Base-by-base conservation (phyloP, 106 monocot species). In the Acanthochlamys bracteata region DNA sequence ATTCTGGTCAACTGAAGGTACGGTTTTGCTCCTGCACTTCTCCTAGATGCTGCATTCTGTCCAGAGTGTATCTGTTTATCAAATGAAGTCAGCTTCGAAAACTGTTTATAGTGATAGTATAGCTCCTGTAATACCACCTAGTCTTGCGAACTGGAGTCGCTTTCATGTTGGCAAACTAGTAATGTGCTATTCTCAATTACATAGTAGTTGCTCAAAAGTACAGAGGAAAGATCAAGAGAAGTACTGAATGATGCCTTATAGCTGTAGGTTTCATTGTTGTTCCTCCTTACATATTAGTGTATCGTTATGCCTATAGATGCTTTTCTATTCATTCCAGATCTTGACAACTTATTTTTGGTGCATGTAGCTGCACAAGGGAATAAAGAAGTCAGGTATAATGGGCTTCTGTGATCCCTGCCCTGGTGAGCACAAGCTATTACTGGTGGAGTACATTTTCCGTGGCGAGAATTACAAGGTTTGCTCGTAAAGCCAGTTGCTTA, bases 361-460 rank as follows among this genome's bases (percentile, higher is more conserved):
- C 41, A 7, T 73, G 61, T 75, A 95, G 95, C 90, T 95, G 78
- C 95, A 90, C 51, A 73, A 78, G 56, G 95, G 95, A 63, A 87
- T 95, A 55, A 95, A 85, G 73, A 95, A 95, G 65, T 82, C 95
- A 9, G 90, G 95, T 56, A 84, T 95, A 70, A 95, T 95, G 95
- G 95, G 95, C n/a, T 95, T 95, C 72, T 95, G 78, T 54, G 95
- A 95, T 71, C 90, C 84, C 39, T 95, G 90, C 57, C 95, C 95
- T 66, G 95, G 80, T 19, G 76, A 82, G 24, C 79, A 82, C 4
- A 90, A 87, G 67, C 82, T 75, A 10, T 80, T 95, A 52, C 63
- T 82, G 4, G 80, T 95, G 41, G 79, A 90, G 59, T 95, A 95
- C 61, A 80, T 79, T 14, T 87, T 77, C 51, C 65, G 41, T 33